phyloP scores from a whole-genome alignment of 192 early-diverging fungal genomes.

The Coemansia sp. region DNA sequence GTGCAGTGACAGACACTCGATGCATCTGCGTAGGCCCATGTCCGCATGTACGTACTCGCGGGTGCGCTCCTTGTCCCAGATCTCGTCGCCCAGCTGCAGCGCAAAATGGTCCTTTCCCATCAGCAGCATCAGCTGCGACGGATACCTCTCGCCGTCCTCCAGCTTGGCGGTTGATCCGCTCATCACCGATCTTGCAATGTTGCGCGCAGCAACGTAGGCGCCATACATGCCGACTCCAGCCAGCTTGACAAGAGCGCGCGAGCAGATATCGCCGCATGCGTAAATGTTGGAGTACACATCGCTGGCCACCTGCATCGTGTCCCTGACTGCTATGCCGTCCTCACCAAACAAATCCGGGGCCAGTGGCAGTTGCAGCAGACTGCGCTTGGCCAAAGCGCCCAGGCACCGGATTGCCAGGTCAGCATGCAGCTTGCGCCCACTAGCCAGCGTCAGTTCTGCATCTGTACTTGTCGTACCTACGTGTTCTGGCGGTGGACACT shows the following conservation, averaged over 20 bases:
- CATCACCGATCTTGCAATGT: conserved; percentile 27
- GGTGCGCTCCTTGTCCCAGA: conserved; percentile 22
- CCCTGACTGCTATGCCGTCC: conserved; percentile 44
- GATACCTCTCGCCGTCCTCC: conserved; percentile 8
- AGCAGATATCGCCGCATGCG: conserved; percentile 69
- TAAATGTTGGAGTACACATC: conserved; percentile 61
- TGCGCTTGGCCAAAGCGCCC: conserved; percentile 7
- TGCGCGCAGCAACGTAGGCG: conserved; percentile 33
- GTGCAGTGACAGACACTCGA: conserved; percentile 15
- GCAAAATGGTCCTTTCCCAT: conserved; percentile 32
- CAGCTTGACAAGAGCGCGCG: conserved; percentile 30
- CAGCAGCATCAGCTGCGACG: conserved; percentile 36
- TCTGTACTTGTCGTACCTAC: not conserved
- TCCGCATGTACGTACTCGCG: conserved; percentile 15
- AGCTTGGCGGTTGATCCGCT: not conserved
- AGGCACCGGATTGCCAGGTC: conserved; percentile 33
- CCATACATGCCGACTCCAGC: conserved; percentile 45
- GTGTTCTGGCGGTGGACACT: not conserved
- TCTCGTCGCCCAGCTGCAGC: conserved; percentile 27
- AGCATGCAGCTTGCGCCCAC: not conserved
- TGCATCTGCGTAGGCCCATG: conserved; percentile 27
- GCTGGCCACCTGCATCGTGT: conserved; percentile 70
- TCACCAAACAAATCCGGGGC: conserved; percentile 1
- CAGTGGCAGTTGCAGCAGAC: conserved; percentile 4
- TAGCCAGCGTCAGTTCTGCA: conserved; percentile 14